Evolutionary conservation across 2,329 filamentous ascomycete species (phyloP).

Genomic region (Xylariaceae sp.): DNA sequence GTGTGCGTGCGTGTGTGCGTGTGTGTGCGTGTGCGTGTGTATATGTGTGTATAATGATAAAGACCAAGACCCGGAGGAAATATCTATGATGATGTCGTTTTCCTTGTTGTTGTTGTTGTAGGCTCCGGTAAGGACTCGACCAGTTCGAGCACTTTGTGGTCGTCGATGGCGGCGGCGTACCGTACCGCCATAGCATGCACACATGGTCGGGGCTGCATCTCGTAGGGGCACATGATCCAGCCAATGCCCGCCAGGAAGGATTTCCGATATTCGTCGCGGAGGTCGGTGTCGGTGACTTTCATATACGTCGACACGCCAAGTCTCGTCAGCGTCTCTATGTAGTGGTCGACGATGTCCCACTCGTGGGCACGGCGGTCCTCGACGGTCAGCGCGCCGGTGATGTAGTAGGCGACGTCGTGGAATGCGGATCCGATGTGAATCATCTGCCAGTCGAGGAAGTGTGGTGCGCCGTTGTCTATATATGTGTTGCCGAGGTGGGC

Average conservation of each 20-base stretch:
- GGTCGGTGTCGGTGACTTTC: slow-evolving; percentile 25
- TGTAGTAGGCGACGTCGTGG: slow-evolving; percentile 35
- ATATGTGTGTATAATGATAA: neutral
- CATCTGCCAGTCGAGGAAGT: slow-evolving; percentile 36
- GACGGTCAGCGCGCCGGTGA: slow-evolving; percentile 30
- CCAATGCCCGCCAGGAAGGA: slow-evolving; percentile 32
- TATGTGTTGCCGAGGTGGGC: slow-evolving; percentile 35
- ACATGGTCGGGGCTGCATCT: slow-evolving; percentile 33
- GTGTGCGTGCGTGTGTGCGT: too few species aligned
- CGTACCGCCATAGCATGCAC: slow-evolving; percentile 32
- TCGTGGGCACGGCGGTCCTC: slow-evolving; percentile 33
- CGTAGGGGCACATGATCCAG: slow-evolving; percentile 33
- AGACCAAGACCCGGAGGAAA: neutral
- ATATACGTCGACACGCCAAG: slow-evolving; percentile 24
- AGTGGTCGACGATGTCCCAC: slow-evolving; percentile 32
- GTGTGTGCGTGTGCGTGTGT: too few species aligned
- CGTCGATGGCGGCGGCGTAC: slow-evolving; percentile 31
- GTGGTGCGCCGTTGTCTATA: slow-evolving; percentile 25
- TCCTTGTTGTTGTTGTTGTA: neutral
- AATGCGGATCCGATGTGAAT: slow-evolving; percentile 34
- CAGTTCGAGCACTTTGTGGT: slow-evolving; percentile 32
- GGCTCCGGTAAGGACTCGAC: slow-evolving; percentile 28
- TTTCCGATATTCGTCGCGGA: slow-evolving; percentile 31
- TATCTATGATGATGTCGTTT: neutral
- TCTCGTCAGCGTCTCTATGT: slow-evolving; percentile 26